Percentiles rank a stretch among this genome's conserved stretches.
phyloP scores from a whole-genome alignment of 1,139 yeast species.

The Suhomyces maxii region DNA sequence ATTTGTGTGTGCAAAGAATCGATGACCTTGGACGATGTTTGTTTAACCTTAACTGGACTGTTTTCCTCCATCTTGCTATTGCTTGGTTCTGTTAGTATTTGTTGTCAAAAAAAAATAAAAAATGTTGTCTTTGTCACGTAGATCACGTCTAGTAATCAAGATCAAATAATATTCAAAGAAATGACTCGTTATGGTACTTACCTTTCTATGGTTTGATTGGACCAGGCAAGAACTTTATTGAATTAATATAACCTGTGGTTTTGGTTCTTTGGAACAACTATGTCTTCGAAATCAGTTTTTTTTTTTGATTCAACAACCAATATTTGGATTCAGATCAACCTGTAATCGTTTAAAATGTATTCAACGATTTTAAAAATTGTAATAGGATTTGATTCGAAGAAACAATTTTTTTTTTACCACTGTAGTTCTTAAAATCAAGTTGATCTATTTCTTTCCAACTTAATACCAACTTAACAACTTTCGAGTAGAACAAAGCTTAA shows the following conservation, averaged over 20 bases:
- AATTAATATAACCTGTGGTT: too few species aligned
- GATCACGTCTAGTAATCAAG: neutral
- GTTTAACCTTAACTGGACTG: conserved; percentile 12
- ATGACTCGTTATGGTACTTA: too few species aligned
- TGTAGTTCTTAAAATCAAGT: neutral
- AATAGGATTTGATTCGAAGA: neutral
- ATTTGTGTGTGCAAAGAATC: conserved; percentile 58
- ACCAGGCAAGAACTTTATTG: too few species aligned
- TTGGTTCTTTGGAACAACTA: too few species aligned
- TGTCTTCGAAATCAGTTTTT: too few species aligned
- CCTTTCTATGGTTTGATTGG: too few species aligned
- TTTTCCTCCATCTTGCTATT: conserved; percentile 10
- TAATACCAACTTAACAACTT: conserved; percentile 3
- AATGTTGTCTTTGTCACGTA: neutral
- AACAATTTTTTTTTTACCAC: neutral
- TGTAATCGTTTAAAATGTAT: neutral
- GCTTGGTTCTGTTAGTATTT: neutral
- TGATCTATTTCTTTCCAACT: conserved; percentile 3
- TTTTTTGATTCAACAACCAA: neutral
- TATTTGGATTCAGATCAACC: neutral
- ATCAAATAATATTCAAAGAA: too few species aligned
- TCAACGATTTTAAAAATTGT: neutral
- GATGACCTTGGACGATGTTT: conserved; percentile 46
- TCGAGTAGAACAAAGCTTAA: conserved; percentile 3
- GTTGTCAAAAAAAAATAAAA: neutral